Conservation (phyloP, 345 rosid species). For the Gossypium rotundifolium region DNA sequence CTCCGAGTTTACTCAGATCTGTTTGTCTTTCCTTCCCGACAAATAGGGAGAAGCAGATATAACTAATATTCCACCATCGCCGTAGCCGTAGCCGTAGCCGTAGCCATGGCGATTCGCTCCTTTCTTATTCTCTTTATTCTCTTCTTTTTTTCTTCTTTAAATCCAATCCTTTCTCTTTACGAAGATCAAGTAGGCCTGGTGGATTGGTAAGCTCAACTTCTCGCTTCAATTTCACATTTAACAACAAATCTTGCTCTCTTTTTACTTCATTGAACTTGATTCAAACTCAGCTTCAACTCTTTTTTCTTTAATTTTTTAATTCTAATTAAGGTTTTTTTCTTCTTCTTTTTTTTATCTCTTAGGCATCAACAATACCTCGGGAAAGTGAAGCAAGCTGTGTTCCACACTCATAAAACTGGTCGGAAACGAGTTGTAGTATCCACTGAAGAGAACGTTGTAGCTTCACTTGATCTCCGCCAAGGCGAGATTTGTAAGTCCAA, state of each 20-base stretch:
- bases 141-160: constrained; percentile 34
- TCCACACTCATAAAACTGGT: constrained; percentile 93
- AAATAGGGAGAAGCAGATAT: too few relatives aligned
- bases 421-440: constrained; percentile 90
- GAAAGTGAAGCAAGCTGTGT: constrained; percentile 93
- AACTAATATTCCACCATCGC: too few relatives aligned
- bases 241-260: too few relatives aligned
- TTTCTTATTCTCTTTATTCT: too few relatives aligned
- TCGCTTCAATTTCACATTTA: background rate
- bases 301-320: constrained; percentile 5
- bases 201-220: constrained; percentile 61
- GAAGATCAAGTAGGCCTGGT: constrained; percentile 96
- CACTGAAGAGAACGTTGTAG: constrained; percentile 84
- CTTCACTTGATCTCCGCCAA: constrained; percentile 90
- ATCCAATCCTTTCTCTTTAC: constrained; percentile 48
- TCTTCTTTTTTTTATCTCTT: background rate
- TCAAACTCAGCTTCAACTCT: background rate
- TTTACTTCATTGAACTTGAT: background rate
- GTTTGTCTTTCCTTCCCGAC: too few relatives aligned
- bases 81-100: too few relatives aligned
- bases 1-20: too few relatives aligned
- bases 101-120: too few relatives aligned
- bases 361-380: constrained; percentile 94
- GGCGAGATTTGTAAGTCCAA: constrained; percentile 76
- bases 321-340: too few relatives aligned